Evolutionary conservation across 306 rosid genomes (phyloP), one percentile per base, ranked within the genome.

Genomic region (Crataegus laevigata): DNA sequence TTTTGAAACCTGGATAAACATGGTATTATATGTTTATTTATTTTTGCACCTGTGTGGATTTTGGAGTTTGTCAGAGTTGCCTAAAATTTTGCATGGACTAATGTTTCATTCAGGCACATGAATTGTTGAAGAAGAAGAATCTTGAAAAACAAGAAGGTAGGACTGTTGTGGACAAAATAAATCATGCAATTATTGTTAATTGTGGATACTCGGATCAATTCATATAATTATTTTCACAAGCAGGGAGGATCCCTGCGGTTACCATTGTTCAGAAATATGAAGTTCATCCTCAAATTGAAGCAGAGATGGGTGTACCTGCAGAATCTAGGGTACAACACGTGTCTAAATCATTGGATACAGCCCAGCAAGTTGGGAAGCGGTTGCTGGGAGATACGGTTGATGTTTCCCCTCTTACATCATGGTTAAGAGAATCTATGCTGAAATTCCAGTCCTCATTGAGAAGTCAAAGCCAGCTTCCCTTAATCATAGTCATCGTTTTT

Each of bases 31-130:
- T 71, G 6, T 67, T 51, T 18, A 13, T 66, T 29, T 71, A 11
- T 67, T 47, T 47, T 47, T 14, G 71, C 19, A 69, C 32, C 6
- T 11, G 47, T 75, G 40, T 74, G 66, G 19, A 68, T 68, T 81
- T 72, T 18, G 34, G 61, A 26, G 29, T 25, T 26, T 57, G 29
- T 80, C 68, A 59, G 19, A 21, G 58, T 69, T 72, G 17, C 63
- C 28, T 58, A 58, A 58, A 17, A 30, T 47, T 63, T 45, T 66
- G 64, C 42, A 9, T 22, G 8, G n/a, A 54, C 11, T 28, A 32
- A 60, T 64, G 69, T 54, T 68, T 81, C 72, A 80, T 77, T 66
- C 90, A 96, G 99, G 99, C 96, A 17, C 97, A 89, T 21, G 96
- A 89, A 55, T 66, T 88, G 77, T 82, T 90, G 86, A 86, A 82